Evolutionary conservation across 805 yeast species (phyloP).

Genomic region (Vanderwaltozyma verrucispora): DNA sequence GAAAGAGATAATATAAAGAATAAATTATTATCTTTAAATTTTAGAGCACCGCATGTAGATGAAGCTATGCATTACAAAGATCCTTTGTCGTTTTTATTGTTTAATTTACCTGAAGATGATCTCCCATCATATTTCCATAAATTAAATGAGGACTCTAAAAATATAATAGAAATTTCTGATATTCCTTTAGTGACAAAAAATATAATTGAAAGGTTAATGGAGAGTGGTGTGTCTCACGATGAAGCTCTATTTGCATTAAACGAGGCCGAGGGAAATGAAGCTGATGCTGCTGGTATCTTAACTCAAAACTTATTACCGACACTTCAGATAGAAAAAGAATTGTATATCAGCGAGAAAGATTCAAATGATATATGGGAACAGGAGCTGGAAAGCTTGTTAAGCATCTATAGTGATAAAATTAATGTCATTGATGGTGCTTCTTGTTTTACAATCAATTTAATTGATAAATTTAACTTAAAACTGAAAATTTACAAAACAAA

Average conservation of each 20-base stretch:
- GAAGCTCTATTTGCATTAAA: constrained; percentile 45
- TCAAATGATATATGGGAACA: constrained; percentile 53
- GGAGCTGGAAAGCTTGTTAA: constrained; percentile 58
- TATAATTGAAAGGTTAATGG: constrained; percentile 44
- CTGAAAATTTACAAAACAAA: constrained; percentile 36
- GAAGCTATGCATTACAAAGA: constrained; percentile 59
- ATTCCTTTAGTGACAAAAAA: constrained; percentile 38
- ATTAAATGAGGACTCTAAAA: constrained; percentile 45
- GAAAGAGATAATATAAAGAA: constrained; percentile 17
- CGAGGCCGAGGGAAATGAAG: constrained; percentile 35
- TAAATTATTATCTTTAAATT: constrained; percentile 44
- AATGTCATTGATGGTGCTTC: constrained; percentile 23
- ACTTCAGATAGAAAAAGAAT: constrained; percentile 4
- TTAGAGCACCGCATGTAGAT: constrained; percentile 53
- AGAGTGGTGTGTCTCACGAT: constrained; percentile 62
- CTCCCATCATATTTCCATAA: constrained; percentile 58
- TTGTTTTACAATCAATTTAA: constrained; percentile 26
- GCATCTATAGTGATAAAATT: constrained; percentile 45
- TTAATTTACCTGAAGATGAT: constrained; percentile 92
- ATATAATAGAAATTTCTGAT: constrained; percentile 38
- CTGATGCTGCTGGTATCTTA: constrained; percentile 39
- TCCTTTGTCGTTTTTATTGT: constrained; percentile 44
- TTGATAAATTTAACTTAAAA: constrained; percentile 24
- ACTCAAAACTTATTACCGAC: constrained; percentile 30
- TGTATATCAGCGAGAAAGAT: constrained; percentile 15